phyloP scores from a whole-genome alignment of 768 basidiomycete species.

The Tricholoma furcatifolium region DNA sequence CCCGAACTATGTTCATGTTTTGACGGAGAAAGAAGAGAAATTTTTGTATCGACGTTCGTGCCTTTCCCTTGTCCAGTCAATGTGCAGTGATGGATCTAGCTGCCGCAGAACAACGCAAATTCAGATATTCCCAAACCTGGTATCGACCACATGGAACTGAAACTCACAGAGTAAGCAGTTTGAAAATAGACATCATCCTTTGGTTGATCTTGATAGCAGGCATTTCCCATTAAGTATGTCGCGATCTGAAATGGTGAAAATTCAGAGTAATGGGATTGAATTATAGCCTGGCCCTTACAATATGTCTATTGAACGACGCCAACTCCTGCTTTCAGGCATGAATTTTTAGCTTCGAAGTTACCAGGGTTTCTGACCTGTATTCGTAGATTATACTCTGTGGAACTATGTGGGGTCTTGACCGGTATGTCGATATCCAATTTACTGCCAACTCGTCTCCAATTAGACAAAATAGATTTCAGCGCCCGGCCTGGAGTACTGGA shows the following conservation, averaged over 20 bases:
- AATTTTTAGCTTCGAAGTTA: not conserved
- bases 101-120: slow-evolving; percentile 61
- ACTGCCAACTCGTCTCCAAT: not conserved
- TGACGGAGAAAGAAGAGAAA: slow-evolving; percentile 62
- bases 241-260: not conserved
- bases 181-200: not conserved
- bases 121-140: slow-evolving; percentile 77
- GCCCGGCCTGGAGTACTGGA: slow-evolving; percentile 71
- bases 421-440: slow-evolving; percentile 32
- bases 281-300: slow-evolving; percentile 62
- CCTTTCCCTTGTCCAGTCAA: not conserved
- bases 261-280: not conserved
- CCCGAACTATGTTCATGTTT: slow-evolving; percentile 67
- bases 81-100: slow-evolving; percentile 1
- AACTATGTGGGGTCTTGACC: slow-evolving; percentile 79
- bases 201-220: slow-evolving; percentile 36
- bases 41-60: slow-evolving; percentile 64
- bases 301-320: slow-evolving; percentile 69
- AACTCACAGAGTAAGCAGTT: slow-evolving; percentile 61
- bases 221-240: slow-evolving; percentile 65
- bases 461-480: slow-evolving; percentile 42
- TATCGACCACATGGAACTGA: slow-evolving; percentile 84
- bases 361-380: not conserved
- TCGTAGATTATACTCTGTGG: slow-evolving; percentile 62
- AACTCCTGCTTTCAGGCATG: slow-evolving; percentile 80